phyloP scores from a whole-genome alignment of 768 basidiomycete genomes.

The Phanerodontia chrysosporium region DNA sequence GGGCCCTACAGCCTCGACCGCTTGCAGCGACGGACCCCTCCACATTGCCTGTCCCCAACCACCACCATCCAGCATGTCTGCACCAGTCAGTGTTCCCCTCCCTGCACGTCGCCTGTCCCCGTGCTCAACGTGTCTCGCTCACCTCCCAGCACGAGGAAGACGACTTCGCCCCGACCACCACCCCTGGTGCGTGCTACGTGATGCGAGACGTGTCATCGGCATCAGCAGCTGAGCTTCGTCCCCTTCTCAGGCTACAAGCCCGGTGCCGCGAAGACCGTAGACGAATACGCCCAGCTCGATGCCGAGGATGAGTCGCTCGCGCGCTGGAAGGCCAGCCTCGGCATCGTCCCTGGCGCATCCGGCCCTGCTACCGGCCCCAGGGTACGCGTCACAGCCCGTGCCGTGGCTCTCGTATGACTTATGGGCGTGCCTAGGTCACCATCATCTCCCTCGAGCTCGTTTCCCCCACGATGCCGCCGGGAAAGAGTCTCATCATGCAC shows the following conservation, averaged over 20 bases:
- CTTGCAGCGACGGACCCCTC: constrained; percentile 13
- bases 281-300: constrained; percentile 84
- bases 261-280: constrained; percentile 60
- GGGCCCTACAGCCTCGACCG: constrained; percentile 20
- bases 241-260: constrained; percentile 66
- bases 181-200: constrained; percentile 49
- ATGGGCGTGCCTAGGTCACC: constrained; percentile 48
- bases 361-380: constrained; percentile 54
- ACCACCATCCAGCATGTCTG: constrained; percentile 41
- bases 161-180: constrained; percentile 62
- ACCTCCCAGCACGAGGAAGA: constrained; percentile 59
- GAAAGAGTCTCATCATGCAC: constrained; percentile 64
- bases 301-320: constrained; percentile 89
- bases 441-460: constrained; percentile 73
- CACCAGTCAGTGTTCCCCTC: constrained; percentile 33
- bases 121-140: not conserved
- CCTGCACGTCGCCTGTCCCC: not conserved
- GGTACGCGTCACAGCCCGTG: constrained; percentile 34
- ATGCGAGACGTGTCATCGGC: not conserved
- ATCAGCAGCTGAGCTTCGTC: not conserved
- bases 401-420: not conserved
- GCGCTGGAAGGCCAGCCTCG: constrained; percentile 94
- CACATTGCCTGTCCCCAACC: constrained; percentile 14
- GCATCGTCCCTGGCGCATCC: constrained; percentile 57
- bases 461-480: constrained; percentile 61